phyloP scores from a whole-genome alignment of 73 alveolate genomes.

The Paramecium pentaurelia region DNA sequence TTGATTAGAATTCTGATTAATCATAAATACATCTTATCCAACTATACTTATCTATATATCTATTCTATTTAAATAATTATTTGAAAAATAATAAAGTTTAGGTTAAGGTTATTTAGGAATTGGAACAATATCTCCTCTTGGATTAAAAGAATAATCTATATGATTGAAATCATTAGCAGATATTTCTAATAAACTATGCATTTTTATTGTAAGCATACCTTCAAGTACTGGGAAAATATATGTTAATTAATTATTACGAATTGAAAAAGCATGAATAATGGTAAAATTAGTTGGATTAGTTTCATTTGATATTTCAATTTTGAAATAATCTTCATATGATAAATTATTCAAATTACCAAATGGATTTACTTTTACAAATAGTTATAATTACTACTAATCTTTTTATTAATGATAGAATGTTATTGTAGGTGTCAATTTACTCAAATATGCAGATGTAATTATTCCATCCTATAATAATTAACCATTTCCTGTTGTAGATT shows the following conservation, averaged over 20 bases:
- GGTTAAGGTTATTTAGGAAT: background rate
- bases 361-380: background rate
- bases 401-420: background rate
- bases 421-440: background rate
- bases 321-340: background rate
- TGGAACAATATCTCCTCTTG: background rate
- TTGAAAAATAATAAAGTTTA: background rate
- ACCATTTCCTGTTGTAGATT: background rate
- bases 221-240: background rate
- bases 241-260: background rate
- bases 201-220: background rate
- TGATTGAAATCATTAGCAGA: background rate
- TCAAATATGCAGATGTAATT: background rate
- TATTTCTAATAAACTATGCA: background rate
- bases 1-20: background rate
- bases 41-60: background rate
- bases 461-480: slow-evolving; percentile 25
- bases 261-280: background rate
- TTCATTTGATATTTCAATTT: background rate
- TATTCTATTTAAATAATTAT: background rate
- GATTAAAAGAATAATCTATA: background rate
- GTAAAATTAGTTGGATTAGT: background rate
- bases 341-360: background rate
- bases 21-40: background rate
- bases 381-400: background rate